Evolutionary conservation across 225 moss, liverwort and hornwort species (phyloP), one percentile per base, ranked within the genome.

Genomic region (Straminergon stramineum): DNA sequence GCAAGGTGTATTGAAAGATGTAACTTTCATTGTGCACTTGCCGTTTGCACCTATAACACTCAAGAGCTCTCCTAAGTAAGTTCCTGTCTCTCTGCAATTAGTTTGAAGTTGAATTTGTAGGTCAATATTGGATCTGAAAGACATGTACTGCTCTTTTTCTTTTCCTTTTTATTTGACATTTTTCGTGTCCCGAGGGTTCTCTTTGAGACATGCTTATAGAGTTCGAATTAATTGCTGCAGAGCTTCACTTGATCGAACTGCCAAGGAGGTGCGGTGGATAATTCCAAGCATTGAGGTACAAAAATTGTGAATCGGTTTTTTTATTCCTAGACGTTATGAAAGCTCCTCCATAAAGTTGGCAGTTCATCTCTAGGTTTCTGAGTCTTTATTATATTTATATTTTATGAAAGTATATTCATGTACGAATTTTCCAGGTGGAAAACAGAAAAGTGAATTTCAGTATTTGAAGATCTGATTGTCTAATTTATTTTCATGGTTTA

Each of bases 1-100:
- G 92, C 94, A 92, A 88, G 95, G 97, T 87, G 93, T 95, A 28
- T 94, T 99, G 90, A 94, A 95, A 84, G 96, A 99, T 91, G 96
- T 97, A 37, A 91, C 89, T 66, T 97, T 99, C 92, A 93, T 96
- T 87, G 95, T 97, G 75, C 93, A 89, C 89, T 93, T 99, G 83
- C 99, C 99, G 22, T 99, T 97, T 77, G 93, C 97, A 76, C 99
- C 99, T 60, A 96, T 96, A 58, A 97, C 95, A 43, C 91, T 99
- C 81, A 99, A 99, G 95, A 97, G 97, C 94, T 95, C 97, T 86
- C 97, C 97, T 66, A 96, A 95, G 98, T 93, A 87, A 82, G 90
- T 86, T 79, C 45, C 35, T 80, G 24, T 28, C 62, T 61, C 65
- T 35, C 74, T 86, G 79, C 79, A 39, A 87, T 64, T 66, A 55